Evolutionary conservation across 371 early-diverging fungal species (phyloP).

Genomic region (Furculomyces boomerangus): DNA sequence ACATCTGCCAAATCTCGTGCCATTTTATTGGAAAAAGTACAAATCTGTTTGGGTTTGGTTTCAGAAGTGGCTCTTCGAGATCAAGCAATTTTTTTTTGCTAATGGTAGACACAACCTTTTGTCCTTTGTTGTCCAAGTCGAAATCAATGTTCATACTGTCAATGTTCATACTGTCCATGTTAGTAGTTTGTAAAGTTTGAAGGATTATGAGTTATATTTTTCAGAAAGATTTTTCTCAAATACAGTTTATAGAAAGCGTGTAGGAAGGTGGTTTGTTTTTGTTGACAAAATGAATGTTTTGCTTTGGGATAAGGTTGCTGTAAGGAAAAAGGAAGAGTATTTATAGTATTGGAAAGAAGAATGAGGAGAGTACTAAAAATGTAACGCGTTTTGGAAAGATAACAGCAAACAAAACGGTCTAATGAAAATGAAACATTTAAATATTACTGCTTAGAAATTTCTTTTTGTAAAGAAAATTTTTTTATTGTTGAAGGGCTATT

Average conservation of each 20-base stretch:
- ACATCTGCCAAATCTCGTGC: slow-evolving; percentile 97
- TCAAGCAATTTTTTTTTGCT: slow-evolving; percentile 2
- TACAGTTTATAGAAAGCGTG: neutral
- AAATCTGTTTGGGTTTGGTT: slow-evolving; percentile 67
- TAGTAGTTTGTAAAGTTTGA: neutral
- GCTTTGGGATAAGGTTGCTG: no score
- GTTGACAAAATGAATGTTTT: no score
- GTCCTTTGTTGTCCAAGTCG: neutral
- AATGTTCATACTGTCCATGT: neutral
- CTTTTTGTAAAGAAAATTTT: no score
- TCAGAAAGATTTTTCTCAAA: neutral
- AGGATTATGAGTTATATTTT: neutral
- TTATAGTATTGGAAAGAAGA: no score
- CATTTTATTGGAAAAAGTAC: slow-evolving; percentile 93
- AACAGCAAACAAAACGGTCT: no score
- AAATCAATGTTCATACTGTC: neutral
- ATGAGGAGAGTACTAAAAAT: no score
- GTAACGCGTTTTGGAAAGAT: no score
- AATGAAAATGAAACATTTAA: no score
- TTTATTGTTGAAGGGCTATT: no score
- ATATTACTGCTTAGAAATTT: no score
- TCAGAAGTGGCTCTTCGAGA: slow-evolving; percentile 34
- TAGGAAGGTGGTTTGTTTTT: no score
- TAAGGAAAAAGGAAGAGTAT: no score
- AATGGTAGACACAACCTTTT: neutral